These are phyloP conservation scores for Capsicum chinense DNA, from an alignment of 257 asterid species.

Conservation along the genomic window DNA sequence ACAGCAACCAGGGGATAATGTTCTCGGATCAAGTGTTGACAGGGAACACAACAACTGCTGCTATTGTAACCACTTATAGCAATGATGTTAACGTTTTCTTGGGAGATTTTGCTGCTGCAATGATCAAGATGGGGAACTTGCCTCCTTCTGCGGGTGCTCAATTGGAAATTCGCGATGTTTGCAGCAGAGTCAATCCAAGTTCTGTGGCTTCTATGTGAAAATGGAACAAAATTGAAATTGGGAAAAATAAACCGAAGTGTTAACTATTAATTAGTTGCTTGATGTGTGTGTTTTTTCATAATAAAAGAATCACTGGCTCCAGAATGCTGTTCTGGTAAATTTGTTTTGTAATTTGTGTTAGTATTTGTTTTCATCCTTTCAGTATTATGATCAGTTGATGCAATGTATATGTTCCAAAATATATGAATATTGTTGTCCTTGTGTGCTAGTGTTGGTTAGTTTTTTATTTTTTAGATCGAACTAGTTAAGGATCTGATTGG, in stretches of 20 bases:
- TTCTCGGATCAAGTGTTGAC: constrained; percentile 30
- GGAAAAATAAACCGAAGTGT: background rate
- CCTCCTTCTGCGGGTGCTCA: constrained; percentile 22
- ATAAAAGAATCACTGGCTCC: constrained; percentile 17
- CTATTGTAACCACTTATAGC: constrained; percentile 21
- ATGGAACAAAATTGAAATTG: background rate
- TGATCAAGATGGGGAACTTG: constrained; percentile 32
- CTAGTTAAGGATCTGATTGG: background rate
- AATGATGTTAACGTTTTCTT: constrained; percentile 4
- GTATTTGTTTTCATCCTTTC: background rate
- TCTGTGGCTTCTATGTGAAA: constrained; percentile 29
- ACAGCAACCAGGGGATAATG: constrained; percentile 19
- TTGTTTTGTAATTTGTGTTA: background rate
- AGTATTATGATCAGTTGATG: background rate
- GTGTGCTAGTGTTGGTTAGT: background rate
- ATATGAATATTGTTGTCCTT: background rate
- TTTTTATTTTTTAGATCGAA: background rate
- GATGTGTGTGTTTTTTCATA: background rate
- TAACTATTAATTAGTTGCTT: background rate
- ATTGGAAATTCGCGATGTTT: constrained; percentile 33
- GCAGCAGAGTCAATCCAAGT: constrained; percentile 31
- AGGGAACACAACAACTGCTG: constrained; percentile 7
- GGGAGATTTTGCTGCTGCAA: constrained; percentile 27
- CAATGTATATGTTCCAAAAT: background rate
- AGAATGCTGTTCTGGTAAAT: background rate